phyloP scores from a whole-genome alignment of 1,284 basidiomycete species.

The Malassezia vespertilionis region DNA sequence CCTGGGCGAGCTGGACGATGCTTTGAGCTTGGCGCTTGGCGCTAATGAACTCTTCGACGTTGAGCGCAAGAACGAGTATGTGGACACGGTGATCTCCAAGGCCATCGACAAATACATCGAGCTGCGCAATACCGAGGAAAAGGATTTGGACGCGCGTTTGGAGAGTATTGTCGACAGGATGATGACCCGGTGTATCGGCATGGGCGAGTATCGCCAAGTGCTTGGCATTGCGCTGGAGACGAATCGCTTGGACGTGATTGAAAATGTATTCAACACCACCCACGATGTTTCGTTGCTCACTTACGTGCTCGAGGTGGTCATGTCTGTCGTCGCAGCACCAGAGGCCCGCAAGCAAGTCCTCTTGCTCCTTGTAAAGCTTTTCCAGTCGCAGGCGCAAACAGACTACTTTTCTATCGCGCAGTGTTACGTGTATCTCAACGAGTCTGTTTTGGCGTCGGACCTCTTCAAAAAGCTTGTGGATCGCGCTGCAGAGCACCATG shows the following conservation, averaged over 20 bases:
- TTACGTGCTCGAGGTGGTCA: constrained; percentile 43
- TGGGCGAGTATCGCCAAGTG: constrained; percentile 40
- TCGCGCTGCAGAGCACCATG: constrained; percentile 30
- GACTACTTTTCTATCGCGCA: constrained; percentile 46
- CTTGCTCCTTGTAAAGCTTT: constrained; percentile 43
- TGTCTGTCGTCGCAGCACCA: constrained; percentile 34
- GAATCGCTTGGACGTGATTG: constrained; percentile 39
- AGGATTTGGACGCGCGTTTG: constrained; percentile 28
- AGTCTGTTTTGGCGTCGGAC: constrained; percentile 31
- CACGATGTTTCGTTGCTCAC: constrained; percentile 37
- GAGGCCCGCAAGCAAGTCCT: constrained; percentile 39
- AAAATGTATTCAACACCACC: constrained; percentile 36
- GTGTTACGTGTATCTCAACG: constrained; percentile 47
- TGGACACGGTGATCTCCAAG: constrained; percentile 46
- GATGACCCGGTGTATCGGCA: constrained; percentile 40
- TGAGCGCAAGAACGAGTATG: constrained; percentile 42
- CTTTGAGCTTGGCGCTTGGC: constrained; percentile 45
- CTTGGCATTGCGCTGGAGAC: constrained; percentile 46
- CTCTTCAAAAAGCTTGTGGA: constrained; percentile 38
- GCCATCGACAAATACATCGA: constrained; percentile 45
- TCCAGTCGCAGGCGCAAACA: constrained; percentile 38
- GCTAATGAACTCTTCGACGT: constrained; percentile 42
- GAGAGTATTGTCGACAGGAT: constrained; percentile 44
- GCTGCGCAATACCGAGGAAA: constrained; percentile 15
- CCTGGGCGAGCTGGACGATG: constrained; percentile 45